phyloP scores from a whole-genome alignment of 2,329 filamentous ascomycete species.

The Pseudodiploospora longispora region DNA sequence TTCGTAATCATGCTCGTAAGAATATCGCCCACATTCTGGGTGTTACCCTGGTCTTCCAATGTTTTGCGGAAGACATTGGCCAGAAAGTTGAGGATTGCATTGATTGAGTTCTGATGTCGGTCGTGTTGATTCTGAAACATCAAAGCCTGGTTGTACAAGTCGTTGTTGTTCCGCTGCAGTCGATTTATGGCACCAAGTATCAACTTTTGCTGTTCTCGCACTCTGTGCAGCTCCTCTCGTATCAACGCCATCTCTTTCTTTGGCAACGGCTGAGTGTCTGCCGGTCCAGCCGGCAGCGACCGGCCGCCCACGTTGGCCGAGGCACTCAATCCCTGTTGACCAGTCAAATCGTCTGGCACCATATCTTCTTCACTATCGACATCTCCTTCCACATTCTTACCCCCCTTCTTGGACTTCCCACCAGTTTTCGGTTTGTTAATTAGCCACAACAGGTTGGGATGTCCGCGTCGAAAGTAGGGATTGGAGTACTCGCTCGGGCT shows the following conservation, averaged over 20 bases:
- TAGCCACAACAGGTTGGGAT: conserved; percentile 88
- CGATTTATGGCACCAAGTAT: conserved; percentile 77
- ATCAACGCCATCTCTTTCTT: conserved; percentile 71
- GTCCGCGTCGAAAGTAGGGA: conserved; percentile 87
- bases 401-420: conserved; percentile 46
- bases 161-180: conserved; percentile 76
- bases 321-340: conserved; percentile 13
- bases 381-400: conserved; percentile 59
- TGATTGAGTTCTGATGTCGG: conserved; percentile 97
- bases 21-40: conserved; percentile 74
- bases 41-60: conserved; percentile 70
- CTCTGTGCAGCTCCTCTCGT: conserved; percentile 69
- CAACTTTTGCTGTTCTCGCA: conserved; percentile 78
- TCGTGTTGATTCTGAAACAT: conserved; percentile 88
- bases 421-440: conserved; percentile 91
- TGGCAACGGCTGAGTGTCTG: conserved; percentile 41
- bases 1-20: conserved; percentile 67
- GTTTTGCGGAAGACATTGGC: conserved; percentile 95
- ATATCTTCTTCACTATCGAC: conserved; percentile 58
- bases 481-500: conserved; percentile 98
- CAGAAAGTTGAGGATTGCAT: conserved; percentile 94
- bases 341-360: conserved; percentile 31
- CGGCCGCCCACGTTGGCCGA: conserved; percentile 14
- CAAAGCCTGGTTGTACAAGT: conserved; percentile 79
- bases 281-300: conserved; percentile 35